Evolutionary conservation across 2,329 filamentous ascomycete species (phyloP).

Genomic region (Colletotrichum acutatum): DNA sequence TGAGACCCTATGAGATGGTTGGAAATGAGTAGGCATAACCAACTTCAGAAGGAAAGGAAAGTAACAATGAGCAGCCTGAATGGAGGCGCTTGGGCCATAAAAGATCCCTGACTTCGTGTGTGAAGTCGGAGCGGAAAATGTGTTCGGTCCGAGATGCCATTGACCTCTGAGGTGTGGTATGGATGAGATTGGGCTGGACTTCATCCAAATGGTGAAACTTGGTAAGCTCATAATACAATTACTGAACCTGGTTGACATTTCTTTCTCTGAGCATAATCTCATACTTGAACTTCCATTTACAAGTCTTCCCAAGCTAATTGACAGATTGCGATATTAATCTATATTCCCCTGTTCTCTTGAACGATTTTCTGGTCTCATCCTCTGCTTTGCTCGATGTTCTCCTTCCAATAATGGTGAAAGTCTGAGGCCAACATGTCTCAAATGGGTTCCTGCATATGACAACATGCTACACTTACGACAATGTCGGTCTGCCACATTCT

Average conservation of each 20-base stretch:
- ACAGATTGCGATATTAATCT: neutral
- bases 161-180: too few relatives aligned
- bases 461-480: neutral
- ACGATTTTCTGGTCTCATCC: neutral
- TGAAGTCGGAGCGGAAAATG: conserved; percentile 21
- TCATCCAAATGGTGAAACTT: neutral
- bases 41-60: neutral
- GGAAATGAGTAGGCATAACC: neutral
- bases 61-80: neutral
- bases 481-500: neutral
- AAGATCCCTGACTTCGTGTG: neutral
- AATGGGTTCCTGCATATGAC: conserved; percentile 25
- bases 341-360: neutral
- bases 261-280: neutral
- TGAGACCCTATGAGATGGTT: neutral
- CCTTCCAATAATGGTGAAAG: neutral
- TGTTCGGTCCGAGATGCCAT: neutral
- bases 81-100: neutral
- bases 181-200: neutral
- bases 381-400: neutral
- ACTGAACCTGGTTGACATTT: too few relatives aligned
- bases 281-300: neutral
- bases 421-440: conserved; percentile 2
- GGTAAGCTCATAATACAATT: neutral
- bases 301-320: neutral